Base-by-base conservation (phyloP, 345 rosid genomes). In the Eucalyptus erythrocorys region DNA sequence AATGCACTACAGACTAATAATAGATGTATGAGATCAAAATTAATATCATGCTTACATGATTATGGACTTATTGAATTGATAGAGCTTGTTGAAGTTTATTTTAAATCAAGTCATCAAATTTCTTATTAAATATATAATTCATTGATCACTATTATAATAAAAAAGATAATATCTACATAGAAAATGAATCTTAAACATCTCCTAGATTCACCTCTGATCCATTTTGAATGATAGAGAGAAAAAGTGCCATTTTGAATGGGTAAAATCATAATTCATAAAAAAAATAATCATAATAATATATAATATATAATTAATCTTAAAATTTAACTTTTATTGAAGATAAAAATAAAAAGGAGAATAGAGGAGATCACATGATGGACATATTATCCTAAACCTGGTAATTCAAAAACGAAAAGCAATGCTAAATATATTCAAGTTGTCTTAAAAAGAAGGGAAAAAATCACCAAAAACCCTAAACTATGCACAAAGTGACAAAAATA, bases 201-300 rank as follows among this genome's bases (percentile, higher is more conserved):
- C 37, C 5, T 13, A 0, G 0, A 30, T n/a, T 64, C 10, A 3
- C 21, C 37, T 64, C 0, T 61, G 1, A 61, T 61, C 32, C 7
- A 59, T 1, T 59, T 59, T 59, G 15, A 59, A 59, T 0, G 0
- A 26, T 0, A 5, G 0, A 2, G 15, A 53, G 10, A 2, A 53
- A 53, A 53, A 53, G 5, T 7, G 0, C 61, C 13, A 10, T 55
- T 55, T 55, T 24, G 3, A 55, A 22, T 55, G 61, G 61, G 13
- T 55, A 55, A 55, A 55, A 55, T 24, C 13, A 55, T 22, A 55
- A 10, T 55, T 55, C 7, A 13, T 12, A 30, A 30, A 11, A 5
- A 27, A 12, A 27, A n/a, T n/a, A n/a, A n/a, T n/a, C n/a, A n/a
- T n/a, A n/a, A n/a, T n/a, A n/a, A n/a, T n/a, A n/a, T n/a, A n/a